Conservation (phyloP, 495 filamentous ascomycete genomes). For the Friedmanniomyces endolithicus region DNA sequence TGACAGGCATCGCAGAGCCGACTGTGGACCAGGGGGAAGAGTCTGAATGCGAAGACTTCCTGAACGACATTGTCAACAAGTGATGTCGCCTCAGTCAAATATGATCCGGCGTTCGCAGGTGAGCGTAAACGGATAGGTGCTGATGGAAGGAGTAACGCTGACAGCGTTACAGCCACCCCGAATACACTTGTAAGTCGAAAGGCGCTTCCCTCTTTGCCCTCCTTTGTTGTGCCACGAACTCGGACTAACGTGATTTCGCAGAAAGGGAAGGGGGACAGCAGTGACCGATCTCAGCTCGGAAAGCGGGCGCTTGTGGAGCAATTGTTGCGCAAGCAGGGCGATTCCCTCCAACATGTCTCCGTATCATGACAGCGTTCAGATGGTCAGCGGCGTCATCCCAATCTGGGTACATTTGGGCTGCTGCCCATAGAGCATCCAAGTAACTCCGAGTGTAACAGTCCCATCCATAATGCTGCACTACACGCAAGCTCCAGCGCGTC, state of each 20-base stretch:
- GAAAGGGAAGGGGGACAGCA: neutral
- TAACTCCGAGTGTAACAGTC: too few relatives aligned
- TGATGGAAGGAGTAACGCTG: neutral
- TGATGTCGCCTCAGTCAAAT: neutral
- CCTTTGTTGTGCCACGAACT: neutral
- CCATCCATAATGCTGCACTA: too few relatives aligned
- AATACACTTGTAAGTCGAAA: constrained; percentile 1
- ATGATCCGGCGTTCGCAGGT: neutral
- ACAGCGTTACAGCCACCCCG: neutral
- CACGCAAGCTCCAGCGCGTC: too few relatives aligned
- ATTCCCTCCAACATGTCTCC: too few relatives aligned
- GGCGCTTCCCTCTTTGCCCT: neutral
- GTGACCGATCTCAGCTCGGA: neutral
- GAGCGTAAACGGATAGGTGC: neutral
- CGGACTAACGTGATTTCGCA: neutral
- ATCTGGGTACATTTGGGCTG: too few relatives aligned
- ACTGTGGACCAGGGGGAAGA: neutral
- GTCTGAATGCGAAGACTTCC: neutral
- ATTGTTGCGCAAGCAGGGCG: neutral
- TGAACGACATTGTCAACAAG: neutral
- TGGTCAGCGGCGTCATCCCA: too few relatives aligned
- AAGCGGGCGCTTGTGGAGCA: neutral
- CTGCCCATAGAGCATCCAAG: too few relatives aligned
- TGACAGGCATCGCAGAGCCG: neutral
- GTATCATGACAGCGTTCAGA: too few relatives aligned